Evolutionary conservation across 1,139 yeast species (phyloP).

Genomic region (Geotrichum australiense): DNA sequence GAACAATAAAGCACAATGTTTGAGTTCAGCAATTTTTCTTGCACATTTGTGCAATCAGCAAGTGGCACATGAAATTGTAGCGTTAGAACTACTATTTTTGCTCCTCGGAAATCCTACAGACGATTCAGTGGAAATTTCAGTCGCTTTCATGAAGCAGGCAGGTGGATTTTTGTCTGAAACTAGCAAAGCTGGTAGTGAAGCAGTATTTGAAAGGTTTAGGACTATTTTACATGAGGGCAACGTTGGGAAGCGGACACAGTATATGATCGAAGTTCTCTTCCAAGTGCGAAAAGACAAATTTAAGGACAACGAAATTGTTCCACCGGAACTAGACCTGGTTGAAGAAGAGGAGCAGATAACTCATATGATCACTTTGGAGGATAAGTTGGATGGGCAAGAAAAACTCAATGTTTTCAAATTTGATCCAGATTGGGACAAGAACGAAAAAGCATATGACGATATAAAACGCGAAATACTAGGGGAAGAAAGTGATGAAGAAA

Average conservation of each 20-base stretch:
- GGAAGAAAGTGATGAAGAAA: constrained; percentile 34
- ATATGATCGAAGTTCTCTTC: constrained; percentile 48
- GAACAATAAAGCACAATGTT: constrained; percentile 42
- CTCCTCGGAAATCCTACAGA: constrained; percentile 49
- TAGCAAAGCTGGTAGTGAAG: constrained; percentile 41
- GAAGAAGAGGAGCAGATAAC: constrained; percentile 57
- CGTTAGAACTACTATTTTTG: constrained; percentile 57
- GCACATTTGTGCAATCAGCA: constrained; percentile 60
- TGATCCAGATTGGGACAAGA: constrained; percentile 48
- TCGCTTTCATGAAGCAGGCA: constrained; percentile 38
- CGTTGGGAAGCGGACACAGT: constrained; percentile 42
- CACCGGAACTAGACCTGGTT: constrained; percentile 49
- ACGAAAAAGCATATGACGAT: constrained; percentile 41
- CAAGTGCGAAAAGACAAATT: constrained; percentile 46
- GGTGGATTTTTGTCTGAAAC: constrained; percentile 42
- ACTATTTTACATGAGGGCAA: constrained; percentile 51
- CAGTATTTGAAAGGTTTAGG: constrained; percentile 57
- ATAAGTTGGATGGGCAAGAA: constrained; percentile 41
- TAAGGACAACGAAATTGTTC: constrained; percentile 38
- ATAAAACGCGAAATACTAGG: constrained; percentile 44
- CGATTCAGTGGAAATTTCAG: constrained; percentile 46
- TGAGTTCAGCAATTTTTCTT: constrained; percentile 44
- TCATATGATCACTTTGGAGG: constrained; percentile 52
- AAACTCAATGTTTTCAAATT: constrained; percentile 45
- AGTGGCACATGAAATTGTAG: constrained; percentile 56